phyloP scores from a whole-genome alignment of 2,329 filamentous ascomycete genomes.

The Nemania diffusa region DNA sequence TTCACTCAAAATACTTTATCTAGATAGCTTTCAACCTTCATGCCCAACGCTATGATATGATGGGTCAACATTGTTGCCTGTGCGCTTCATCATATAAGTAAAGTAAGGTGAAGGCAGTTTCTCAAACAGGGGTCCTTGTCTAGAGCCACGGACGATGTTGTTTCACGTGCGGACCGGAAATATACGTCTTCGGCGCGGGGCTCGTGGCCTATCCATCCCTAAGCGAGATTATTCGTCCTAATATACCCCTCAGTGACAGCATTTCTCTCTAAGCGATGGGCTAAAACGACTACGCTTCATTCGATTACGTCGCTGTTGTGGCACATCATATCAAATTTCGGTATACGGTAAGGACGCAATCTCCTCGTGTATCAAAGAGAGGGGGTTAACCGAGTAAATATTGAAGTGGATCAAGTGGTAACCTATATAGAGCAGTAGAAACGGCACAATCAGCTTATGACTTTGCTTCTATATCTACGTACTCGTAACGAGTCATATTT shows the following conservation, averaged over 20 bases:
- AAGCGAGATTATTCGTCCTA: background rate
- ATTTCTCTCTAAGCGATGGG: background rate
- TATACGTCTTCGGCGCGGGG: background rate
- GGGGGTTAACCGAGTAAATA: background rate
- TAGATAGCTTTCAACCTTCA: too few species aligned
- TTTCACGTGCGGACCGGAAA: background rate
- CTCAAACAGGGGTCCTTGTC: background rate
- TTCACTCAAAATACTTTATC: background rate
- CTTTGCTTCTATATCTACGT: too few species aligned
- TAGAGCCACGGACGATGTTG: background rate
- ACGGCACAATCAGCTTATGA: background rate
- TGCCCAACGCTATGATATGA: too few species aligned
- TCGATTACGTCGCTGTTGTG: background rate
- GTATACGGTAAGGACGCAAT: background rate
- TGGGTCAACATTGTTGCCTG: too few species aligned
- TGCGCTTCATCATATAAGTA: slow-evolving; percentile 1
- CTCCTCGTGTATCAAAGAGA: background rate
- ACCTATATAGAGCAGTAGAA: background rate
- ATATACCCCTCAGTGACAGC: background rate
- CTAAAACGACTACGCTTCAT: too few species aligned
- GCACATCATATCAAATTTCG: background rate
- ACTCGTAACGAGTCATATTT: too few species aligned
- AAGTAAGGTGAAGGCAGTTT: background rate
- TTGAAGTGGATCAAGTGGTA: background rate
- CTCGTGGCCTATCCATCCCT: background rate